These are phyloP conservation scores for Herpetomonas samuelpessoai DNA, from an alignment of 208 protist genomes.

Conservation along the genomic window DNA sequence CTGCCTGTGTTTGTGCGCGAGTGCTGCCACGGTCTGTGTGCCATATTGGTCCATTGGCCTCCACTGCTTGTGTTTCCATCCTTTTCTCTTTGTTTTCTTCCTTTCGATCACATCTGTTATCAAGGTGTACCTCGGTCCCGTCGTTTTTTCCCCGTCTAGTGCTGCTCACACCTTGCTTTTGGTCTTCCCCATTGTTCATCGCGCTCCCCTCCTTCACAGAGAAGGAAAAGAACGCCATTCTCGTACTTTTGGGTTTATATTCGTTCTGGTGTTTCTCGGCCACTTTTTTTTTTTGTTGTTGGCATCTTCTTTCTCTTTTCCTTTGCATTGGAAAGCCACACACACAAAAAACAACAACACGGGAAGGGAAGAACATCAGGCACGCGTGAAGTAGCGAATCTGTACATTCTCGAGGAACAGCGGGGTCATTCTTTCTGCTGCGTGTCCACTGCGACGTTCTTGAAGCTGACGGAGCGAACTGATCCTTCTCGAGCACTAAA, in stretches of 20 bases:
- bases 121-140: neutral
- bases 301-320: neutral
- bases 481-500: neutral
- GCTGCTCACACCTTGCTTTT: too few species aligned
- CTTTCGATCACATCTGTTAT: neutral
- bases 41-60: neutral
- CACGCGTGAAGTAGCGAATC: too few species aligned
- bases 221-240: neutral
- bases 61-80: neutral
- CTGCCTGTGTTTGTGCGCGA: constrained; percentile 12
- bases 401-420: too few species aligned
- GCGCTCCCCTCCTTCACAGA: neutral
- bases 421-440: constrained; percentile 7
- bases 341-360: too few species aligned
- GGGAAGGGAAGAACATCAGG: too few species aligned
- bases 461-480: neutral
- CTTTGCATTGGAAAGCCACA: too few species aligned
- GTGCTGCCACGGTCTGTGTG: too few species aligned
- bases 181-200: neutral
- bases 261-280: constrained; percentile 2
- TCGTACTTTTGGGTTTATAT: constrained; percentile 5
- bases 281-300: constrained; percentile 3
- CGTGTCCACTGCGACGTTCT: too few species aligned
- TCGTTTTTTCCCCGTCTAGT: too few species aligned
- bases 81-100: constrained; percentile 4